Percentiles rank a stretch among this genome's conserved stretches.
Conservation (phyloP, 106 monocot species). For the Acorus gramineus region DNA sequence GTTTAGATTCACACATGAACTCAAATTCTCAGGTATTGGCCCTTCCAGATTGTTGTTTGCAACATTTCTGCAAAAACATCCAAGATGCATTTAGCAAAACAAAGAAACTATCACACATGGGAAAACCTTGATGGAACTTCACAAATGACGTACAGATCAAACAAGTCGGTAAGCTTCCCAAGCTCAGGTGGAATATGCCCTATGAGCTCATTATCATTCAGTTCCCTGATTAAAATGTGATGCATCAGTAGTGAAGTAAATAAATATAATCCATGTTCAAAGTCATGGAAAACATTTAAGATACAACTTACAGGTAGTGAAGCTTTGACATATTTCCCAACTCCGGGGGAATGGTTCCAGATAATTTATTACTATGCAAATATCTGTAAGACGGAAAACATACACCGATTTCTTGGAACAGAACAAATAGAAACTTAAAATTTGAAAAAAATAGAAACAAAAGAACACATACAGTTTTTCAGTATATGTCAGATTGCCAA, state of each 20-base stretch:
- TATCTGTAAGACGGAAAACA: conserved; percentile 34
- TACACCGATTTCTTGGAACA: background rate
- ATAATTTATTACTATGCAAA: conserved; percentile 88
- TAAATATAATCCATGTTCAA: background rate
- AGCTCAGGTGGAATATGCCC: conserved; percentile 81
- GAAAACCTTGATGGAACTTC: background rate
- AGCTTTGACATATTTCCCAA: conserved; percentile 96
- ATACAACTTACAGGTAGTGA: conserved; percentile 68
- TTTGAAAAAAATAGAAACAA: background rate
- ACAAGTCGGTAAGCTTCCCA: conserved; percentile 78
- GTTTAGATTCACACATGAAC: conserved; percentile 73
- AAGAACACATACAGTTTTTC: conserved; percentile 65
- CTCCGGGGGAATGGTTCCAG: conserved; percentile 85
- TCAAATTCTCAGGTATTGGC: conserved; percentile 71
- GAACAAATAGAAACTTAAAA: background rate
- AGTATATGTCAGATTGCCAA: conserved; percentile 92
- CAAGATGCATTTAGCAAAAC: too few relatives aligned
- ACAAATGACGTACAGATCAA: conserved; percentile 59
- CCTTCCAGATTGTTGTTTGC: conserved; percentile 87
- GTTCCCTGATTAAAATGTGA: conserved; percentile 30
- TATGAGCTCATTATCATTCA: conserved; percentile 72
- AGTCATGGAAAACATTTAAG: background rate
- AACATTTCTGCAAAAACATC: conserved; percentile 47
- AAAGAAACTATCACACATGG: too few relatives aligned
- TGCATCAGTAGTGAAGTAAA: background rate